Evolutionary conservation across 2,329 filamentous ascomycete genomes (phyloP).

Genomic region (Neophaeococcomyces mojaviensis): DNA sequence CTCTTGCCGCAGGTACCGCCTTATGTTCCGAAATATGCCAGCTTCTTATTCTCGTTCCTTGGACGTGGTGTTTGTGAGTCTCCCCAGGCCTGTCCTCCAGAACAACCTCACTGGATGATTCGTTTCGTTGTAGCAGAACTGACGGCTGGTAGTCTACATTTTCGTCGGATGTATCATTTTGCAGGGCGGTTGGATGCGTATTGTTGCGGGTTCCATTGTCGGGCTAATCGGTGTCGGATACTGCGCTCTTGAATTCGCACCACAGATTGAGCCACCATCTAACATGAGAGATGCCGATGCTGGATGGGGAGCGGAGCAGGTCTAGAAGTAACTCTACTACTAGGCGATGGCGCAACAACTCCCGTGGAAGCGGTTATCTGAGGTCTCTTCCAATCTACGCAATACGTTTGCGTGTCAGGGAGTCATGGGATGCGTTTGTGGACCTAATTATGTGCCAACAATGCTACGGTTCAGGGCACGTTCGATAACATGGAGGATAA

Average conservation of each 20-base stretch:
- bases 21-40: slow-evolving; percentile 85
- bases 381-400: too few species aligned
- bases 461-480: too few species aligned
- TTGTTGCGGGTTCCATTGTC: slow-evolving; percentile 70
- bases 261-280: slow-evolving; percentile 69
- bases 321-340: slow-evolving; percentile 38
- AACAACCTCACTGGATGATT: slow-evolving; percentile 16
- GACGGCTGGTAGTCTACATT: slow-evolving; percentile 67
- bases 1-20: slow-evolving; percentile 79
- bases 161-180: slow-evolving; percentile 86
- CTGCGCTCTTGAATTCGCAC: slow-evolving; percentile 65
- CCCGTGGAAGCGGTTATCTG: too few species aligned
- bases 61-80: slow-evolving; percentile 87
- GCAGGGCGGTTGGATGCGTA: slow-evolving; percentile 57
- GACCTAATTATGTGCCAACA: too few species aligned
- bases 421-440: too few species aligned
- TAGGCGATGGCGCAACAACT: too few species aligned
- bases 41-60: slow-evolving; percentile 95
- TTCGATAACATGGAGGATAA: too few species aligned
- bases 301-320: slow-evolving; percentile 71
- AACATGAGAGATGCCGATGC: slow-evolving; percentile 74
- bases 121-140: slow-evolving; percentile 15
- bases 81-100: too few species aligned
- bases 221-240: slow-evolving; percentile 74
- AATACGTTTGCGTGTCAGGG: too few species aligned